These are phyloP conservation scores for Ophiosphaerella korrae DNA, from an alignment of 2,329 filamentous ascomycete species.

Conservation along the genomic window DNA sequence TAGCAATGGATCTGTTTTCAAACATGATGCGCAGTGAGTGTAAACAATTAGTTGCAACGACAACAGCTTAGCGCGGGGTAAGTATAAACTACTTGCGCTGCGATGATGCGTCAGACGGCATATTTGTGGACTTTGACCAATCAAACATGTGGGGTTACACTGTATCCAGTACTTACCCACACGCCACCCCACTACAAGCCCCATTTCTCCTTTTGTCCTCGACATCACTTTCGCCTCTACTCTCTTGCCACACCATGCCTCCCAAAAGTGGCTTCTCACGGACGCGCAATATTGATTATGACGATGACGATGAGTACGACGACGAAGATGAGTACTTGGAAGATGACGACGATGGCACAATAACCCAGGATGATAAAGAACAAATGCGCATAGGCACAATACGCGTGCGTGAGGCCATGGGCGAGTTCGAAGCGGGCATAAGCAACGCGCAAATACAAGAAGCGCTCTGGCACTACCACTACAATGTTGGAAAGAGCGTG, in stretches of 20 bases:
- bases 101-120: too few species aligned
- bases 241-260: constrained; percentile 26
- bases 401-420: constrained; percentile 70
- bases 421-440: constrained; percentile 61
- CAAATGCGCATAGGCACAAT: constrained; percentile 69
- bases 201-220: too few species aligned
- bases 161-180: too few species aligned
- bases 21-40: too few species aligned
- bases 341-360: constrained; percentile 22
- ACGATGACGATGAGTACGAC: constrained; percentile 59
- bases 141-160: too few species aligned
- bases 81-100: too few species aligned
- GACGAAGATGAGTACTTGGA: constrained; percentile 55
- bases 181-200: too few species aligned
- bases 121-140: too few species aligned
- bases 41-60: too few species aligned
- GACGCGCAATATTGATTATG: constrained; percentile 55
- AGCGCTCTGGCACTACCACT: constrained; percentile 93
- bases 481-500: constrained; percentile 85
- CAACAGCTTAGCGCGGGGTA: too few species aligned
- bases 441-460: constrained; percentile 80
- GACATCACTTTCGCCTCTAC: not conserved
- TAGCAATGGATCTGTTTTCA: not conserved
- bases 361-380: constrained; percentile 45
- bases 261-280: constrained; percentile 49